Evolutionary conservation across 2,329 filamentous ascomycete species (phyloP), one percentile per base, ranked within the genome.

Genomic region (Stromatinia cepivora): DNA sequence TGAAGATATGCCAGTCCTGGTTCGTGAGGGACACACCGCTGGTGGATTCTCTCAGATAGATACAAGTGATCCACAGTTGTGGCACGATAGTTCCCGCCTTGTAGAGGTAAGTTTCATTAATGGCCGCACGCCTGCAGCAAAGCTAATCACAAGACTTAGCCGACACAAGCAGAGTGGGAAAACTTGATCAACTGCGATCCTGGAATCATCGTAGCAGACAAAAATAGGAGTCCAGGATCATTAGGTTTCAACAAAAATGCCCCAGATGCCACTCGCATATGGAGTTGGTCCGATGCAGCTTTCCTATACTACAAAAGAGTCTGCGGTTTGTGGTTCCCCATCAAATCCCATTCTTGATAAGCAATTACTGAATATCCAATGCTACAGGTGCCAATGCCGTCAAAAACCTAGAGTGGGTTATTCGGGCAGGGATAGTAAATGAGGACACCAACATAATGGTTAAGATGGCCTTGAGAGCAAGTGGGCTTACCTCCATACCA

Each of bases 391-490:
- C 45, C 20, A 1, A 22, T 4, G 45, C 22, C 1, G 25, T 52
- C 22, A 36, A 39, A 1, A 28, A 65, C 7, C 22, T 54, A 25
- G 2, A 65, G 11, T 65, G 62, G 62, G 10, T 65, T 17, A 20
- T 65, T 5, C 48, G n/a, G 1, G n/a, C 62, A 25, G 17, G 34
- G 11, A 36, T 54, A 0, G 6, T 45, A 31, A 65, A 65, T 13
- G 0, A 0, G 4, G 62, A 65, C 11, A 25, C 62, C 9, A 53
- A 13, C 20, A 39, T 8, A 1, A 65, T 65, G 48, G 3, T 31
- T 1, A 65, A 65, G 50, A 65, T 65, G 62, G 48, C 62, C 3
- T 54, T 65, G 4, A 50, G 62, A 39, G 28, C 11, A 28, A 20
- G 15, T 3, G 48, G 34, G 2, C 13, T 25, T 3, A 13, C 0